phyloP scores from a whole-genome alignment of 2,329 filamentous ascomycete species.

The Zasmidium citrigriseum region DNA sequence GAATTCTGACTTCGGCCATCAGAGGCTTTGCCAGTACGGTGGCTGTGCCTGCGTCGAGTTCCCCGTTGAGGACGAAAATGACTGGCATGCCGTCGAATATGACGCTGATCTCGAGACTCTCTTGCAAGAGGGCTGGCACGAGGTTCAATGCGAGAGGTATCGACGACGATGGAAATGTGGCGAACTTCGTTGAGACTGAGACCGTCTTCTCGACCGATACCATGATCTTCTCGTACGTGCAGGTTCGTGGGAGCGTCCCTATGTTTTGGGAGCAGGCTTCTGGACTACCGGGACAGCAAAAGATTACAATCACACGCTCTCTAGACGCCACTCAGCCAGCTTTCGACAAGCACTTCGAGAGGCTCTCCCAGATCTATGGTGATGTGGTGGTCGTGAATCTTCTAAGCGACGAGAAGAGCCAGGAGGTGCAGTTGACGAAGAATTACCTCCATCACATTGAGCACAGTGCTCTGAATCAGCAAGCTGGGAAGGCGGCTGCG shows the following conservation, averaged over 20 bases:
- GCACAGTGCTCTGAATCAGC: conserved; percentile 68
- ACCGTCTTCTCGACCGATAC: conserved; percentile 82
- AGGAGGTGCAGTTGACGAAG: conserved; percentile 79
- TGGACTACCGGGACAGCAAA: conserved; percentile 88
- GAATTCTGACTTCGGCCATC: conserved; percentile 90
- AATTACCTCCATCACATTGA: conserved; percentile 77
- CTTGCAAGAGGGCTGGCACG: conserved; percentile 87
- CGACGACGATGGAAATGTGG: conserved; percentile 94
- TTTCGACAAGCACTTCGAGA: conserved; percentile 91
- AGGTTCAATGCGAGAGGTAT: conserved; percentile 97
- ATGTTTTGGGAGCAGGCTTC: conserved; percentile 96
- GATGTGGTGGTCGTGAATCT: conserved; percentile 91
- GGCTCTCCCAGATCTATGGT: conserved; percentile 83
- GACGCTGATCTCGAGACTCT: conserved; percentile 88
- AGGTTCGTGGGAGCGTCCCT: conserved; percentile 89
- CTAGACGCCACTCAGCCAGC: conserved; percentile 89
- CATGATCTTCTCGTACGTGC: conserved; percentile 88
- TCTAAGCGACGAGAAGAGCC: conserved; percentile 83
- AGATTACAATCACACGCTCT: conserved; percentile 87
- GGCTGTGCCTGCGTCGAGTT: conserved; percentile 74
- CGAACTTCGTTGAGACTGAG: conserved; percentile 98
- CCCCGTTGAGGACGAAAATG: conserved; percentile 65
- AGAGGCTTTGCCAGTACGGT: conserved; percentile 88
- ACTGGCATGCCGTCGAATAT: conserved; percentile 79
- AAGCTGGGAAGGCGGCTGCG: conserved; percentile 46